Base-by-base conservation (phyloP, 83 land plant genomes). In the Picea mariana region DNA sequence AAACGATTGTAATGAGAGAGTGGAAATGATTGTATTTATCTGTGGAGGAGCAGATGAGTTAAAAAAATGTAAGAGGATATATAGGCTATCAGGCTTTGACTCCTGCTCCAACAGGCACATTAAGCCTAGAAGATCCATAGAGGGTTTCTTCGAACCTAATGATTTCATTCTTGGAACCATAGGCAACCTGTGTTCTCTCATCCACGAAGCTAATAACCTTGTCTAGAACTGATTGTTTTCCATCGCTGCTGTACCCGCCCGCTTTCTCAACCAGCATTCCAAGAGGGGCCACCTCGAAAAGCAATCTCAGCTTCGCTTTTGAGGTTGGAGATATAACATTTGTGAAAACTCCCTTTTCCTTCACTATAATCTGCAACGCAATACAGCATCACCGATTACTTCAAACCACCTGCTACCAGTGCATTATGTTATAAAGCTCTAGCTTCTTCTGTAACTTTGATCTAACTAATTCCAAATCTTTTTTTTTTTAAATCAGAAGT, bases 231-330 rank as follows among this genome's bases (percentile, higher is more conserved):
- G 98, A 95, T 64, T 93, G 90, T 9, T 79, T 82, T 44, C 99
- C 99, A 81, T 97, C 99, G 64, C 99, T 97, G 87, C 99, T 97
- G 87, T 89, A 91, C 11, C 99, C 99, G 17, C 99, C 99, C 1
- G 99, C 99, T 63, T 97, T 97, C 85, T 97, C 99, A 13, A 97
- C 82, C 84, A 97, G 61, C 69, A 93, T 82, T 3, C 95, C 99
- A 79, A 97, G 83, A 6, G 99, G 99, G 34, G 99, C 99, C n/a
- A 97, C 99, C 89, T 97, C 99, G 82, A 97, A 97, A 69, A 97
- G 81, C 49, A 97, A 90, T 71, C 99, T 88, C 81, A 97, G 87
- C 86, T 97, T 97, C 44, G 99, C 99, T 69, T 97, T 97, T 5
- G 99, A 61, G 31, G 91, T 87, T 60, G 99, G 99, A 18, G 99